Base-by-base conservation (phyloP, 352 stramenopile genomes). In the Globisporangium takayamanum region DNA sequence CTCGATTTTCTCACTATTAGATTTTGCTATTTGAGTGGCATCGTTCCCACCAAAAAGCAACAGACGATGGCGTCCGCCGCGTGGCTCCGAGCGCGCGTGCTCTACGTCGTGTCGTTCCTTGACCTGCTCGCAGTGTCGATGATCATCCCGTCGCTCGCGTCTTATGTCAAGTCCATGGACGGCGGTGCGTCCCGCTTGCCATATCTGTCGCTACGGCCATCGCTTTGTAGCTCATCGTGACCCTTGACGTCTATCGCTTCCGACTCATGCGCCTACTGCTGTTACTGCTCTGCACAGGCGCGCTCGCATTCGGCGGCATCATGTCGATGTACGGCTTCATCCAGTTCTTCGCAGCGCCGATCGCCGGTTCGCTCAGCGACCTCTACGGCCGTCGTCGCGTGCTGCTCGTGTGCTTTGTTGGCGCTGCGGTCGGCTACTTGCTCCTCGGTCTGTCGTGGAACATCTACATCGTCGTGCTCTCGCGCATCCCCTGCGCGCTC, bases 301-400 rank as follows among this genome's bases (percentile, higher is more conserved):
- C 80, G 46, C 41, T 93, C 20, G 58, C 71, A 33, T 88, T 93
- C 54, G 84, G 84, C 16, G 74, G 78, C 55, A 82, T 93, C 69
- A 89, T 90, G 73, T 90, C 80, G 47, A 71, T 93, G 66, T 93
- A 93, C 69, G 84, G 84, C 50, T 81, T 88, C 66, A 84, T 93
- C 61, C 84, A 93, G 68, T 89, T 91, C 63, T 85, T 91, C 69
- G 81, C 80, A 16, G 78, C 83, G 28, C 83, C 83, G 4, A 68
- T 93, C 42, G 80, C 82, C 14, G 83, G 83, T n/a, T 78, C 70
- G 16, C 63, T 92, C 22, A 89, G 80, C 55, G 83, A 92, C 57
- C 70, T 84, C 55, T 89, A 88, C 59, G 80, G 80, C 22, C 78
- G 82, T 53, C 63, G 46, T 18, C 44, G 49, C 26, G 78, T 92